These are phyloP conservation scores for Wickerhamomyces sp. DNA, from an alignment of 1,139 yeast genomes.

Conservation along the genomic window DNA sequence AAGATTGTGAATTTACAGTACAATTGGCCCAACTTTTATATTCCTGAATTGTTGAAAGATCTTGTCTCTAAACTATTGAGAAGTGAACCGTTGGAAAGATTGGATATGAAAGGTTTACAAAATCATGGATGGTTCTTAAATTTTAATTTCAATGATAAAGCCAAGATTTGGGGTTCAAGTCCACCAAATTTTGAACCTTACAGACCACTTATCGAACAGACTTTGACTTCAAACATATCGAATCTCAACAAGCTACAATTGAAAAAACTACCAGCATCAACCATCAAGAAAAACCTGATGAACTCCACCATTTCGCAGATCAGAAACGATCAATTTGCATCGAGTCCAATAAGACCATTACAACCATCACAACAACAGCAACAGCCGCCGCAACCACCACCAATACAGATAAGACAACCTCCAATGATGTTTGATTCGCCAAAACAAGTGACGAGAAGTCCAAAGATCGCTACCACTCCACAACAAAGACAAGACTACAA, in stretches of 20 bases:
- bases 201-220: slow-evolving; percentile 31
- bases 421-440: too few species aligned
- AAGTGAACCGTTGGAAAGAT: slow-evolving; percentile 60
- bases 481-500: too few species aligned
- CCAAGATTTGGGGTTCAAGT: slow-evolving; percentile 57
- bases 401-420: too few species aligned
- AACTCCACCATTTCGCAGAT: slow-evolving; percentile 23
- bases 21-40: slow-evolving; percentile 44
- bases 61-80: slow-evolving; percentile 51
- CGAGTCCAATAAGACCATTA: not conserved
- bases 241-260: slow-evolving; percentile 14
- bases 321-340: slow-evolving; percentile 10
- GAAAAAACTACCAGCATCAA: slow-evolving; percentile 20
- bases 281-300: slow-evolving; percentile 33
- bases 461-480: too few species aligned
- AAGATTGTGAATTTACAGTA: slow-evolving; percentile 61
- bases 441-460: too few species aligned
- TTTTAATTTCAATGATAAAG: slow-evolving; percentile 59
- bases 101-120: slow-evolving; percentile 61
- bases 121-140: slow-evolving; percentile 68
- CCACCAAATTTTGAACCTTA: slow-evolving; percentile 76
- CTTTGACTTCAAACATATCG: slow-evolving; percentile 11
- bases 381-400: slow-evolving; percentile 1
- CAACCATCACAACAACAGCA: slow-evolving; percentile 1
- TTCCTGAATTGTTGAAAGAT: slow-evolving; percentile 42